Evolutionary conservation across 768 basidiomycete genomes (phyloP), one percentile per base, ranked within the genome.

Genomic region (Kwoniella heveanensis): DNA sequence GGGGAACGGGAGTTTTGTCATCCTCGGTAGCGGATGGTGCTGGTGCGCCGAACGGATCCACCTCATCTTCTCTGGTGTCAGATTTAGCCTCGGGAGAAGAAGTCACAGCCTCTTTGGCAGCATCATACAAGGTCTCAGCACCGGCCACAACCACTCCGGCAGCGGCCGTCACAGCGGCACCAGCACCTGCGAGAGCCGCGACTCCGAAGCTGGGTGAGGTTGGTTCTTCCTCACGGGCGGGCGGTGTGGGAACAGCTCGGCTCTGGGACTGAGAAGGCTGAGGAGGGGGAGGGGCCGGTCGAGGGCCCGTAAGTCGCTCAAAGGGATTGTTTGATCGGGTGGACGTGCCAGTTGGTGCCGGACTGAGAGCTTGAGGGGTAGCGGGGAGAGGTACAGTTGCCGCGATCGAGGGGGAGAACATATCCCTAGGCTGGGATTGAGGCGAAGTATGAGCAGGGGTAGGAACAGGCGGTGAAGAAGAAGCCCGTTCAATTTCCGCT

Each of bases 311-410:
- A 7, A 64, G 78, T 50, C 88, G 83, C 63, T 91, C 92, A 73
- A 97, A 97, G 2, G 93, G 94, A 77, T 97, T 97, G 73, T 60
- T 95, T 72, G 90, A 92, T 82, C 90, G 90, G 59, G 72, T 68
- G 1, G 79, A 79, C 1, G 80, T 64, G n/a, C 82, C 80, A 24
- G 86, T 84, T 37, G 81, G 71, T 8, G 82, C 79, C 6, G 87
- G 85, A 52, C 83, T 85, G 53, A 81, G 69, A 1, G 83, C 82
- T 47, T 88, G 86, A 39, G 92, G 91, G 0, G 90, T 87, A 22
- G 81, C 74, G 7, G 91, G 91, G 25, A 92, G 82, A 1, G 89
- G 86, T 13, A 90, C 86, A n/a, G 85, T 82, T 19, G 88, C 86
- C 49, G 91, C 89, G 83, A 53, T 82, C 76, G 65, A 57, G 37